A percentile compares a stretch with the other conserved stretches of the same genome.
Evolutionary conservation across 2,329 filamentous ascomycete genomes (phyloP).

Genomic region (Epicoccum nigrum): DNA sequence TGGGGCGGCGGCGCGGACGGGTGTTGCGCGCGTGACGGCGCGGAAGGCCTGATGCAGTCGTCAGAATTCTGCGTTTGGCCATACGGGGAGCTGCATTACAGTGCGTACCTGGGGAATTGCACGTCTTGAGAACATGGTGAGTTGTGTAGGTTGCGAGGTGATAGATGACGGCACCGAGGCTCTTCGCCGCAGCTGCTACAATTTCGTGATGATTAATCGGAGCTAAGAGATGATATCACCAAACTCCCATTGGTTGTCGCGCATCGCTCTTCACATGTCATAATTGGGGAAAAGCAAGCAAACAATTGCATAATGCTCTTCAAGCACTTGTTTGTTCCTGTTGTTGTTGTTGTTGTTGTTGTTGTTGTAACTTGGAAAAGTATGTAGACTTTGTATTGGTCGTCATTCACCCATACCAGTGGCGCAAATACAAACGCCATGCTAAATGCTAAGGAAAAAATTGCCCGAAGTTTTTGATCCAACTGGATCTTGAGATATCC

Average conservation of each 20-base stretch:
- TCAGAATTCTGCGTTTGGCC: constrained; percentile 1
- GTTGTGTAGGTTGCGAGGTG: constrained; percentile 17
- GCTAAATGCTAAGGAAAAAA: constrained; percentile 7
- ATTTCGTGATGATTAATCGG: constrained; percentile 36
- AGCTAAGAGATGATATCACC: constrained; percentile 20
- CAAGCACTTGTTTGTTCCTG: not conserved
- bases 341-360: no score
- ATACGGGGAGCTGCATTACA: not conserved
- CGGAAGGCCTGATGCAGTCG: constrained; percentile 40
- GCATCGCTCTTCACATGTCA: not conserved
- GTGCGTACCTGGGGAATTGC: constrained; percentile 43
- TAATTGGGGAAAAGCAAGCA: no score
- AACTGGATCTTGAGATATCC: not conserved
- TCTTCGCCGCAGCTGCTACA: constrained; percentile 25
- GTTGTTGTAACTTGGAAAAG: no score
- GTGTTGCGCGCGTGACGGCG: constrained; percentile 40
- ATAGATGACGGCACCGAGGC: constrained; percentile 28
- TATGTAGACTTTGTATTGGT: not conserved
- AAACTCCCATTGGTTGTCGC: constrained; percentile 10
- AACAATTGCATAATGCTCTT: not conserved
- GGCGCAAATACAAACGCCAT: constrained; percentile 11
- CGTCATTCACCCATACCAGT: not conserved
- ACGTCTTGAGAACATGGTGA: constrained; percentile 48
- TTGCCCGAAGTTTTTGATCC: not conserved
- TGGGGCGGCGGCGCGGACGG: constrained; percentile 34